Percentiles rank a stretch among this genome's conserved stretches.
These are phyloP conservation scores for Kickxella alabastrina DNA, from an alignment of 192 early-diverging fungal genomes.

Conservation along the genomic window DNA sequence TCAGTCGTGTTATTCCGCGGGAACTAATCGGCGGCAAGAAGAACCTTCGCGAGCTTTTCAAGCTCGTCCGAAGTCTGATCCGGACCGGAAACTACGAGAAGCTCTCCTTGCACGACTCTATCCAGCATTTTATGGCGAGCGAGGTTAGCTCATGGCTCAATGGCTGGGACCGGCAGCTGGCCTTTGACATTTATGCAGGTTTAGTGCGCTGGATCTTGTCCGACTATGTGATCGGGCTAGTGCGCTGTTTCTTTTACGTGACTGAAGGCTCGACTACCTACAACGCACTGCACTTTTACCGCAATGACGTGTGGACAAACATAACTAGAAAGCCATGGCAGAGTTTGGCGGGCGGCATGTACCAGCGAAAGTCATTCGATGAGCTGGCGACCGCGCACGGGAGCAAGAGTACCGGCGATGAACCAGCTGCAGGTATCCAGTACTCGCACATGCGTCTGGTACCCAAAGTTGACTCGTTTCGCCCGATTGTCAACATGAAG, in stretches of 20 bases:
- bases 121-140: constrained; percentile 57
- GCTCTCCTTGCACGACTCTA: constrained; percentile 52
- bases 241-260: constrained; percentile 72
- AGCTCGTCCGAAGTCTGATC: constrained; percentile 57
- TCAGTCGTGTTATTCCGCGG: constrained; percentile 59
- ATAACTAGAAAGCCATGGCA: constrained; percentile 52
- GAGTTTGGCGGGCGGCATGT: constrained; percentile 40
- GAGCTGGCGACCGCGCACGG: neutral
- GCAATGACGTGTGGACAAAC: constrained; percentile 68
- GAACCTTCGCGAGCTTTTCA: constrained; percentile 55
- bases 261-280: constrained; percentile 67
- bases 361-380: constrained; percentile 2
- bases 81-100: constrained; percentile 59
- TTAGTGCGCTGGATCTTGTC: constrained; percentile 67
- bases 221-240: constrained; percentile 56
- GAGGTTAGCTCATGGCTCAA: constrained; percentile 26
- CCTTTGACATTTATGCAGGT: constrained; percentile 54
- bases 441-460: constrained; percentile 74
- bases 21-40: constrained; percentile 58
- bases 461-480: constrained; percentile 72
- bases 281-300: constrained; percentile 70
- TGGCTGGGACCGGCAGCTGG: neutral
- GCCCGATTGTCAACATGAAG: constrained; percentile 73
- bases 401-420: too few species aligned
- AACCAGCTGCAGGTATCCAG: too few species aligned